These are phyloP conservation scores for Eucommia ulmoides DNA, from an alignment of 257 asterid genomes.

Conservation along the genomic window DNA sequence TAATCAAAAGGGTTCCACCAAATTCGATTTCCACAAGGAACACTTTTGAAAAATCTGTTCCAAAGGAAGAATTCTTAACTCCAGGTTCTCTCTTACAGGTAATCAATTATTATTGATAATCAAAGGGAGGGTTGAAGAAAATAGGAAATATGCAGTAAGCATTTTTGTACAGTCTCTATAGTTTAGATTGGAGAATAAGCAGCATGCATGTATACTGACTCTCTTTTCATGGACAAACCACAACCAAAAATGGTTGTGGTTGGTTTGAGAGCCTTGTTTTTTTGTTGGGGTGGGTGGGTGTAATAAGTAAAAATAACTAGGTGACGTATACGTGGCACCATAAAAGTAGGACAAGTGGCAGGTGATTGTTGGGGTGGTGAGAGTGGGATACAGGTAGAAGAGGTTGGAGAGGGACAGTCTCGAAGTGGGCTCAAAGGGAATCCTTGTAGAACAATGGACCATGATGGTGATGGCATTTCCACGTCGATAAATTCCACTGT, in stretches of 20 bases:
- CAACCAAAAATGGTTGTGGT: constrained; percentile 17
- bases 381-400: constrained; percentile 13
- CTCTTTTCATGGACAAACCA: constrained; percentile 12
- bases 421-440: constrained; percentile 16
- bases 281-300: neutral
- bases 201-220: constrained; percentile 6
- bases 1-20: constrained; percentile 82
- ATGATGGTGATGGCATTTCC: constrained; percentile 7
- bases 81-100: neutral
- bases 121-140: neutral
- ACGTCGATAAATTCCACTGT: no score
- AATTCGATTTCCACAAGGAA: constrained; percentile 92
- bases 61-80: neutral
- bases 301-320: no score
- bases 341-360: constrained; percentile 2
- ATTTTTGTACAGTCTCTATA: constrained; percentile 9
- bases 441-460: constrained; percentile 7
- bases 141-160: neutral
- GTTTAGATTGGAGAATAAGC: constrained; percentile 4
- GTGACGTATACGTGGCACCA: neutral
- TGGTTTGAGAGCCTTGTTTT: constrained; percentile 9
- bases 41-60: constrained; percentile 45
- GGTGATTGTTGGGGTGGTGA: neutral
- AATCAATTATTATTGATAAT: neutral
- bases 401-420: constrained; percentile 10